These are phyloP conservation scores for Penicillium steckii DNA, from an alignment of 495 filamentous ascomycete genomes.

Conservation along the genomic window DNA sequence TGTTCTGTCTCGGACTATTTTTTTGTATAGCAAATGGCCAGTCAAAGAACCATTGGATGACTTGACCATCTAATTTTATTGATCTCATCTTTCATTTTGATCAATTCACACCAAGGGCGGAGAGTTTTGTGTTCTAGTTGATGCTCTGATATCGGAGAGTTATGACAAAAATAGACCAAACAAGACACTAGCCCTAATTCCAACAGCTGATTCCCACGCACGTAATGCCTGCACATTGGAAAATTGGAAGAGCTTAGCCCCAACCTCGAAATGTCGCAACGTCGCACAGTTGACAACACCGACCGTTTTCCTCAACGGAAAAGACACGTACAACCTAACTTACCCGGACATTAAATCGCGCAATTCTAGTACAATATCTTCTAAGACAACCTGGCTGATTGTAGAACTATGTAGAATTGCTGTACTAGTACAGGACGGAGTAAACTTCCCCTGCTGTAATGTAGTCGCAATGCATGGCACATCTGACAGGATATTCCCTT, in stretches of 20 bases:
- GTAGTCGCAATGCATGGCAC: slow-evolving; percentile 1
- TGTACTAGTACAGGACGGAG: too few relatives aligned
- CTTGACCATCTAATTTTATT: too few relatives aligned
- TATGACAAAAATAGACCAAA: background rate
- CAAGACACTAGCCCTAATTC: background rate
- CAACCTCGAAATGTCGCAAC: background rate
- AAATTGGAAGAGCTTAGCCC: slow-evolving; percentile 8
- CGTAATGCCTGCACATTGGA: slow-evolving; percentile 2
- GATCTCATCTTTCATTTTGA: too few relatives aligned
- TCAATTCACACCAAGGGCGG: too few relatives aligned
- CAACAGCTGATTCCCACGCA: background rate
- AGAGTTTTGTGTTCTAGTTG: too few relatives aligned
- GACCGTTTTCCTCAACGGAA: background rate
- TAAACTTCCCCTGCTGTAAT: background rate
- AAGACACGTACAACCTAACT: background rate
- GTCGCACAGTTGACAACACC: slow-evolving; percentile 5
- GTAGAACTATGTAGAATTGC: too few relatives aligned
- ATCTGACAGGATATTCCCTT: background rate
- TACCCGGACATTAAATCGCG: background rate
- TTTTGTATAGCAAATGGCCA: too few relatives aligned
- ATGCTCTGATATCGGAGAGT: too few relatives aligned
- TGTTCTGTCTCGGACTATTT: background rate
- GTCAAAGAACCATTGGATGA: too few relatives aligned
- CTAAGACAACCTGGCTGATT: too few relatives aligned
- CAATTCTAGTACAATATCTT: background rate